Percentiles rank a stretch among this genome's conserved stretches.
phyloP scores from a whole-genome alignment of 495 filamentous ascomycete genomes.

The Darksidea phi region DNA sequence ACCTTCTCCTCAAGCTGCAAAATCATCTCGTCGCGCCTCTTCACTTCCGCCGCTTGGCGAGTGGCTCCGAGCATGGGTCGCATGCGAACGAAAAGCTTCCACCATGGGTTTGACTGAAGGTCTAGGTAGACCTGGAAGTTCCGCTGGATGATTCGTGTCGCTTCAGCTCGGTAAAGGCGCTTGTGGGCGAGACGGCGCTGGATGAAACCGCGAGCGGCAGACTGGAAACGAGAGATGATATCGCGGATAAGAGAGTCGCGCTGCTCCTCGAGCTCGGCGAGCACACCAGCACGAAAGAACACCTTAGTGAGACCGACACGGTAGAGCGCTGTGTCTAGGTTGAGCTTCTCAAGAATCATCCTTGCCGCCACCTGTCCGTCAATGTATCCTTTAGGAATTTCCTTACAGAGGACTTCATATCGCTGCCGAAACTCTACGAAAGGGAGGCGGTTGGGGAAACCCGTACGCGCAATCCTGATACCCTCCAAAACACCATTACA shows the following conservation, averaged over 20 bases:
- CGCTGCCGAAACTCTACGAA: constrained; percentile 94
- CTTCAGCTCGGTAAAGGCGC: constrained; percentile 88
- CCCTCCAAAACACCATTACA: constrained; percentile 99
- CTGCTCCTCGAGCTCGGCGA: constrained; percentile 94
- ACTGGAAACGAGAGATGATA: constrained; percentile 94
- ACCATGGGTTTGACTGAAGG: constrained; percentile 91
- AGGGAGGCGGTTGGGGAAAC: constrained; percentile 92
- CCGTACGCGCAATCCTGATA: constrained; percentile 94
- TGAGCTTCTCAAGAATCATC: constrained; percentile 86
- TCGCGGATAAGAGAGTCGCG: constrained; percentile 87
- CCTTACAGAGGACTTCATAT: constrained; percentile 91
- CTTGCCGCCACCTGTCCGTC: constrained; percentile 84
- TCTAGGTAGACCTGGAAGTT: constrained; percentile 89
- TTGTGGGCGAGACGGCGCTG: constrained; percentile 87
- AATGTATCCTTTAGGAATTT: constrained; percentile 85
- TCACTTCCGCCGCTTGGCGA: constrained; percentile 84
- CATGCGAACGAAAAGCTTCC: constrained; percentile 93
- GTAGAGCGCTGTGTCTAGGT: constrained; percentile 79
- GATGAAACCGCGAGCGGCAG: constrained; percentile 81
- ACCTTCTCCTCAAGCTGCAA: constrained; percentile 79
- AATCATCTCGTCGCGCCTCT: constrained; percentile 91
- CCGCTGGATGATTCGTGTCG: constrained; percentile 87
- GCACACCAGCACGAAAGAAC: constrained; percentile 94
- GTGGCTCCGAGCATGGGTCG: constrained; percentile 91
- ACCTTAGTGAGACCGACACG: constrained; percentile 96